Evolutionary conservation across 139 green algal genomes (phyloP).

Genomic region (Gonium pectorale): DNA sequence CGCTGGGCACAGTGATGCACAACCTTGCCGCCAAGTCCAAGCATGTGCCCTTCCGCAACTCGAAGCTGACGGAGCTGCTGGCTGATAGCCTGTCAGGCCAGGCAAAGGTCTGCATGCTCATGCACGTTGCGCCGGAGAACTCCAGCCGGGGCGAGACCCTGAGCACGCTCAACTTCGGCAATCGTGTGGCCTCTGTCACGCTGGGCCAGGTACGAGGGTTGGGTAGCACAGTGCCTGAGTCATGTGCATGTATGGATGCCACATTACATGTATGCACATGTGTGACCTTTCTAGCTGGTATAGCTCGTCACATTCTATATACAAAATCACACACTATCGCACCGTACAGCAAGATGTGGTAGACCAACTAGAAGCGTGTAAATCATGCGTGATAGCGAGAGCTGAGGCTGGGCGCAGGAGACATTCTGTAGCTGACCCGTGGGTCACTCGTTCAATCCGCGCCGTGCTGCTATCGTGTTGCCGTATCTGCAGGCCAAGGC

Average conservation of each 20-base stretch:
- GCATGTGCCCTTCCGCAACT: slow-evolving; percentile 92
- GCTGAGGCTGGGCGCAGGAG: too few relatives aligned
- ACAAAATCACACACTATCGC: too few relatives aligned
- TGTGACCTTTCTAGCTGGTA: neutral
- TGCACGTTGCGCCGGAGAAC: slow-evolving; percentile 90
- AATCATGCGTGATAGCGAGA: too few relatives aligned
- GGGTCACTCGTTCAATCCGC: too few relatives aligned
- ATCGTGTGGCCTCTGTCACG: slow-evolving; percentile 87
- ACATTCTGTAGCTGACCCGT: too few relatives aligned
- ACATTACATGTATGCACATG: too few relatives aligned
- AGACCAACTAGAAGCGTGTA: too few relatives aligned
- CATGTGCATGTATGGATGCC: too few relatives aligned
- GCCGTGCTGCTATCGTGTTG: too few relatives aligned
- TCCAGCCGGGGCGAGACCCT: slow-evolving; percentile 76
- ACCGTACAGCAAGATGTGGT: too few relatives aligned
- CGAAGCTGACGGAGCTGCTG: slow-evolving; percentile 94
- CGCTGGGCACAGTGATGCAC: slow-evolving; percentile 89
- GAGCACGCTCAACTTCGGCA: slow-evolving; percentile 92
- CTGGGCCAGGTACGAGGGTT: slow-evolving; percentile 86
- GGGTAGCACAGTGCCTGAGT: too few relatives aligned
- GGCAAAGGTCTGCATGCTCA: slow-evolving; percentile 92
- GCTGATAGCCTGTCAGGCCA: slow-evolving; percentile 87
- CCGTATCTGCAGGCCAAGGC: slow-evolving; percentile 59
- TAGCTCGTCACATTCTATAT: too few relatives aligned
- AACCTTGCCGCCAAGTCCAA: slow-evolving; percentile 75